Evolutionary conservation across 116 monocot species (phyloP), one percentile per base, ranked within the genome.

Genomic region (Zostera marina): DNA sequence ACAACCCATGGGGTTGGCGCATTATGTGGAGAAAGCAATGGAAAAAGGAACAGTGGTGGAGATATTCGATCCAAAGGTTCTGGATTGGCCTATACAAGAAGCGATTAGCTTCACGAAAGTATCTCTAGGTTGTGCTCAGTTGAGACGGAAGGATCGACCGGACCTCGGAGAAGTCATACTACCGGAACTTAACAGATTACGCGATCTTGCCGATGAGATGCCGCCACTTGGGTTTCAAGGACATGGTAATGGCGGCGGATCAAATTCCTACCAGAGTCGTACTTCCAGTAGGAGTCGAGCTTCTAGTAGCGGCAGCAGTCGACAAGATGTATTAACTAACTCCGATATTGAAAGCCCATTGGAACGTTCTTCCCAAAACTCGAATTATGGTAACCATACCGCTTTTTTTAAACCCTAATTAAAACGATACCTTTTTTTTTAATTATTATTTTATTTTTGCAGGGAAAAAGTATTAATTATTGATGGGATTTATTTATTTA

Each of bases 101-200:
- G 65, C 80, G 0, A 7, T 47, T 53, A 60, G 19, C 54, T 68
- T 86, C 21, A 83, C 81, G 1, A 64, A 62, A 62, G 54, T 92
- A 2, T 70, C 65, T 11, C 53, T 92, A 21, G 60, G 65, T 20
- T 87, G 87, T 42, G 73, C 80, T 8, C 83, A 87, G 63, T 63
- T 92, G 20, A 63, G 83, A 6, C 56, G 80, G 47, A 83, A 49
- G 58, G 92, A 92, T 63, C 73, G 92, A 5, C 87, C 92, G 0
- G 87, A 79, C 44, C 68, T 92, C 2, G 80, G 47, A 14, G 53
- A 64, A 1, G 87, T 69, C 0, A 59, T 92, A 13, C 23, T 92
- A 39, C 87, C 80, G 1, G 78, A 74, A 67, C 72, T 92, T 15
- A 74, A 88, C 40, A 59, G 75, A 10, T 61, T 85, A 23, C 56